Base-by-base conservation (phyloP, 306 rosid species). In the Heteromeles arbutifolia region DNA sequence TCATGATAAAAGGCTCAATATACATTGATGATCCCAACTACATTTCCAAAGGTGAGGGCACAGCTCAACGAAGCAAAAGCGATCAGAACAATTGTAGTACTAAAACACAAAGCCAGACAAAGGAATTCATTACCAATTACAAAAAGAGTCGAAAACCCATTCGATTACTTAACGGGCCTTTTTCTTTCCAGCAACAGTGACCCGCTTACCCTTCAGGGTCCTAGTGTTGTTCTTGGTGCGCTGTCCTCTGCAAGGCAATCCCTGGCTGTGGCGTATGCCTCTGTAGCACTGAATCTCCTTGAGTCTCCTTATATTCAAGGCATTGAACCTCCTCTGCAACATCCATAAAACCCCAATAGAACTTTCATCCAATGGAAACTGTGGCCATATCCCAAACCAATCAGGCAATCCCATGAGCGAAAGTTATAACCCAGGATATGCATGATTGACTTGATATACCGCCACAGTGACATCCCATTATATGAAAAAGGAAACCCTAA, bases 161-260 rank as follows among this genome's bases (percentile, higher is more conserved):
- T 45, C 2, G 3, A 43, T 10, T 26, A 61, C 59, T 25, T 74
- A 73, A 73, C 77, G 86, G 12, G 91, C 87, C 73, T 93, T 93
- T 81, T 93, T 93, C 90, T 93, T 93, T 24, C 98, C 98, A 18
- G 98, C 86, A 89, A 93, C 86, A 50, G 98, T 79, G 70, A 93
- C 89, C 77, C 75, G 89, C 88, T 93, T 93, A 74, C 98, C 98
- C 91, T 93, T 93, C 90, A 94, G 86, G 69, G 97, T 94, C 81
- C 97, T 79, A 78, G 96, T 90, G 80, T 94, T 94, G 76, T 91
- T 94, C 90, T 94, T 94, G 26, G 97, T 91, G 62, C 92, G 90
- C 78, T 94, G 98, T 37, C 97, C 98, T 79, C 98, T 83, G 76
- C 98, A 94, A 5, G 98, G 98, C 74, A 94, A 84, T 13, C 98